Conservation (phyloP, 2,329 filamentous ascomycete genomes). For the Xylaria hypoxylon region DNA sequence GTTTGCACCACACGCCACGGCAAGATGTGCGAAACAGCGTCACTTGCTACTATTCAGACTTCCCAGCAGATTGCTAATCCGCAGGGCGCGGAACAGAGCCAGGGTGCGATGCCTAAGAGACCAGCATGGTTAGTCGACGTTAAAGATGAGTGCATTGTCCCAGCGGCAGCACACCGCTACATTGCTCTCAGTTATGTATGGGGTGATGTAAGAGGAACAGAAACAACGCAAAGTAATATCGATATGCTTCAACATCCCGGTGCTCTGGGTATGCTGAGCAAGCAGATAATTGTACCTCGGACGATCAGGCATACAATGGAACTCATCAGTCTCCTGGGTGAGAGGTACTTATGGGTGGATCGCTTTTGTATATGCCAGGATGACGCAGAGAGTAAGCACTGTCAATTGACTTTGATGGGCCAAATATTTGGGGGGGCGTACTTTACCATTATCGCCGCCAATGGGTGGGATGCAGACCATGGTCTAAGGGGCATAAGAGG, state of each 20-base stretch:
- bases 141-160: not conserved
- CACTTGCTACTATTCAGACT: not conserved
- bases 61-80: not conserved
- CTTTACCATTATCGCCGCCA: constrained; percentile 20
- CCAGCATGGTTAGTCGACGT: constrained; percentile 2
- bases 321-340: not conserved
- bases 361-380: constrained; percentile 18
- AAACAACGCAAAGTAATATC: not conserved
- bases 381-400: not conserved
- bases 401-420: constrained; percentile 21
- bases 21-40: no score
- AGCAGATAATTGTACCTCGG: not conserved
- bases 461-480: constrained; percentile 8
- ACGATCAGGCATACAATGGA: constrained; percentile 6
- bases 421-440: constrained; percentile 21
- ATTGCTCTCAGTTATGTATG: constrained; percentile 20
- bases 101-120: not conserved
- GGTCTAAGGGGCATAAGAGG: constrained; percentile 19
- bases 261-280: not conserved
- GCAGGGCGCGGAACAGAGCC: not conserved
- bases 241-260: not conserved
- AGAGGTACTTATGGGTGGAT: constrained; percentile 10
- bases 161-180: not conserved
- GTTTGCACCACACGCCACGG: no score
- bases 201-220: not conserved